Evolutionary conservation across 2,329 filamentous ascomycete species (phyloP), one percentile per base, ranked within the genome.

Genomic region (Phialocephala sp.): DNA sequence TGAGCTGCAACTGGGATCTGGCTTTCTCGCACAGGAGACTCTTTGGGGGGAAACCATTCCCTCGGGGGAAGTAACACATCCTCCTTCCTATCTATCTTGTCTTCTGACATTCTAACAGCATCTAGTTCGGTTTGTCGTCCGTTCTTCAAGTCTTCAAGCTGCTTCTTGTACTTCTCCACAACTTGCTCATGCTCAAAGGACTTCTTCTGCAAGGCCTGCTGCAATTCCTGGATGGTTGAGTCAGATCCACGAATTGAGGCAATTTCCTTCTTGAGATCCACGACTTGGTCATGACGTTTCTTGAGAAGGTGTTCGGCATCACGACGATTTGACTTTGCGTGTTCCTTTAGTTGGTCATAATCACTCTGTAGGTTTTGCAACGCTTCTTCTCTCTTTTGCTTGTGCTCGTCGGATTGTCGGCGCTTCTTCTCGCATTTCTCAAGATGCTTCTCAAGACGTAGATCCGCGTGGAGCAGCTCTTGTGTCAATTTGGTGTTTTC

Each of bases 251-350:
- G 84, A 2, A 87, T 75, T 0, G 76, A 76, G 65, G 79, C 80
- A 45, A 87, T 75, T 68, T 86, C 83, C 69, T 82, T 84, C 74
- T 84, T 85, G 8, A 89, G 80, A 52, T 84, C 80, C 9, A 81
- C 77, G 66, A 88, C 86, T 74, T 86, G 86, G 45, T 81, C 79
- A 65, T 88, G 85, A 63, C 86, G 85, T 68, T 82, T 83, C 61
- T 84, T 80, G 54, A 89, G 70, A 2, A 88, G 84, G 18, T 82
- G 80, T 70, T 84, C 82, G 4, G 84, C 84, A 66, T 89, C 86
- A 9, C 79, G 77, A n/a, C 85, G 83, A 43, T 82, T 82, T 6
- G 80, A 75, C 66, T 87, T 84, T 20, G 84, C 82, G 55, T 85
- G 81, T 37, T 82, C 80, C 67, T 85, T 84, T 41, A 87, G 80